Percentiles rank a stretch among this genome's conserved stretches.
phyloP scores from a whole-genome alignment of 495 filamentous ascomycete species.

The Daldinia decipiens region DNA sequence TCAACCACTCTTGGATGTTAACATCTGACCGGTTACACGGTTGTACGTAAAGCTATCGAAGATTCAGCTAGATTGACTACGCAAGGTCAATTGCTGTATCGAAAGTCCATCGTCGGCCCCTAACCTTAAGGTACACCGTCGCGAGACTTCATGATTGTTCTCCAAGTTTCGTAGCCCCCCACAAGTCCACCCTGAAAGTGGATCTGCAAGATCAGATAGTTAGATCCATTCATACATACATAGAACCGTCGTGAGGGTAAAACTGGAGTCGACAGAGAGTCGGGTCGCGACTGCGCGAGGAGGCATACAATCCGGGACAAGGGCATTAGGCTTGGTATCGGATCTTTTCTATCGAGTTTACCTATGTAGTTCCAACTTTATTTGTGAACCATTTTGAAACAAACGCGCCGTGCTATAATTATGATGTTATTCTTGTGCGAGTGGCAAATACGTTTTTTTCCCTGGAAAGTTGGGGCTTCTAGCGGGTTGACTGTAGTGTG shows the following conservation, averaged over 20 bases:
- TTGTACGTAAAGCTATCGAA: conserved; percentile 31
- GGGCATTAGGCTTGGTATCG: conserved; percentile 5
- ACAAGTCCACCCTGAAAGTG: conserved; percentile 19
- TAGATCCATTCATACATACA: conserved; percentile 29
- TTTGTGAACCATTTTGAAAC: conserved; percentile 34
- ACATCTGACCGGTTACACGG: conserved; percentile 18
- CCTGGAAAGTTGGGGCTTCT: neutral
- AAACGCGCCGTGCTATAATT: neutral
- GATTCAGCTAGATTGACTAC: conserved; percentile 30
- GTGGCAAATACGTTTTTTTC: conserved; percentile 28
- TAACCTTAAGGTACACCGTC: conserved; percentile 28
- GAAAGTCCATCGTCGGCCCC: conserved; percentile 1
- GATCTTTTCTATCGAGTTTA: conserved; percentile 10
- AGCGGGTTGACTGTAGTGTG: conserved; percentile 7
- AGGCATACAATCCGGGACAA: neutral
- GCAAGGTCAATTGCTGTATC: conserved; percentile 23
- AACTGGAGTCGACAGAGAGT: conserved; percentile 33
- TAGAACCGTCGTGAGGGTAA: conserved; percentile 28
- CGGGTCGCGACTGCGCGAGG: conserved; percentile 36
- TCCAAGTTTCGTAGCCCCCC: conserved; percentile 21
- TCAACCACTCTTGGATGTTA: conserved; percentile 18
- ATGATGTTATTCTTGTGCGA: conserved; percentile 25
- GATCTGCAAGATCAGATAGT: conserved; percentile 32
- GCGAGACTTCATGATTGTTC: conserved; percentile 18
- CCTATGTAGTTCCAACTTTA: conserved; percentile 26